phyloP scores from a whole-genome alignment of 306 rosid species.

The Quercus parvula region DNA sequence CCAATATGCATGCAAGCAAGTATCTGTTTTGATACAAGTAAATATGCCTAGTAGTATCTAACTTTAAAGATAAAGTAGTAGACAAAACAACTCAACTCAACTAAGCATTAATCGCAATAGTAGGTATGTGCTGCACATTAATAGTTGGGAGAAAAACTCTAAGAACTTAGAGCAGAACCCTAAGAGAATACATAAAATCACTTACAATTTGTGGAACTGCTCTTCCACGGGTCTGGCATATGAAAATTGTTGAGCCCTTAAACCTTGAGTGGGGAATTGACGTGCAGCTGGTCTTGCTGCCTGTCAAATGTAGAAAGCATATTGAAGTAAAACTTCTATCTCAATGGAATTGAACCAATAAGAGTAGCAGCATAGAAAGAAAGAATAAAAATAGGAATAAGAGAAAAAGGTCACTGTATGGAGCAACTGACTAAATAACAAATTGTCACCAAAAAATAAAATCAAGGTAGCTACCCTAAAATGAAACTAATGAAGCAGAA shows the following conservation, averaged over 20 bases:
- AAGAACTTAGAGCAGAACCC: neutral
- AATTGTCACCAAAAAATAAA: neutral
- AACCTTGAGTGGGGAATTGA: constrained; percentile 39
- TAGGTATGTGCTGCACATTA: neutral
- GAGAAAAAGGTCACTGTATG: constrained; percentile 4
- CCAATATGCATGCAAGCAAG: neutral
- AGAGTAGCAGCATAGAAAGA: constrained; percentile 1
- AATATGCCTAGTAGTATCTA: neutral
- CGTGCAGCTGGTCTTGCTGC: constrained; percentile 44
- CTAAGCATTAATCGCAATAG: neutral
- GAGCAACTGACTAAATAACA: neutral
- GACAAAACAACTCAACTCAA: neutral
- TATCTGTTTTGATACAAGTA: neutral
- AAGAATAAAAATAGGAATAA: constrained; percentile 1
- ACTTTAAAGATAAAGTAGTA: neutral
- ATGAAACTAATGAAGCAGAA: neutral
- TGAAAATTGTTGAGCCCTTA: constrained; percentile 52
- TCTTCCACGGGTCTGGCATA: constrained; percentile 53
- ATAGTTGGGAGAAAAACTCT: neutral
- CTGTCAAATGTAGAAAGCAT: constrained; percentile 43
- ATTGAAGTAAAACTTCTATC: constrained; percentile 17
- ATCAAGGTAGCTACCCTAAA: neutral
- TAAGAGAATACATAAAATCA: neutral
- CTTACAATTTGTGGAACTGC: constrained; percentile 56
- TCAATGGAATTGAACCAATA: constrained; percentile 9